phyloP scores from a whole-genome alignment of 2,329 filamentous ascomycete genomes.

The Cladosporium velox region DNA sequence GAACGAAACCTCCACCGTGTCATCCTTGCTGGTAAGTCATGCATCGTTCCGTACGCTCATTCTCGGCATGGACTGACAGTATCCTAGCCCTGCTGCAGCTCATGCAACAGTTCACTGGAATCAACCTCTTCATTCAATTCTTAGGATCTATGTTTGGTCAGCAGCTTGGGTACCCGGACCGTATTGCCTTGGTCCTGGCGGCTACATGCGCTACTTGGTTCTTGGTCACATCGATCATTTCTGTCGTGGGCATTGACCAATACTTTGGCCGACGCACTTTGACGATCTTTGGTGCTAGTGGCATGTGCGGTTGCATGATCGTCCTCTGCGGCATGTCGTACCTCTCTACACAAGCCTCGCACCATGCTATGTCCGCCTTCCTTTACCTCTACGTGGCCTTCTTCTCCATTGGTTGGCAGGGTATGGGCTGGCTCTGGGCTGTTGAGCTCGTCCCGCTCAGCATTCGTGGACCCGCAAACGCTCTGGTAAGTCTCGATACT shows the following conservation, averaged over 20 bases:
- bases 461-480: slow-evolving; percentile 33
- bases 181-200: slow-evolving; percentile 28
- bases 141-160: slow-evolving; percentile 25
- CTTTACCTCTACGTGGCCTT: slow-evolving; percentile 35
- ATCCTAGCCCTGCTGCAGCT: slow-evolving; percentile 12
- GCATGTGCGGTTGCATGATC: slow-evolving; percentile 32
- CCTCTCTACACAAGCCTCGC: slow-evolving; percentile 9
- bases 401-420: slow-evolving; percentile 33
- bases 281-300: slow-evolving; percentile 64
- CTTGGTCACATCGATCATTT: slow-evolving; percentile 32
- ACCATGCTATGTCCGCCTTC: slow-evolving; percentile 32
- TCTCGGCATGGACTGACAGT: neutral
- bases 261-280: slow-evolving; percentile 58
- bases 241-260: slow-evolving; percentile 48
- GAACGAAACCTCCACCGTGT: slow-evolving; percentile 18
- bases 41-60: neutral
- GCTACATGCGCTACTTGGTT: slow-evolving; percentile 31
- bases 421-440: slow-evolving; percentile 27
- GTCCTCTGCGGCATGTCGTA: slow-evolving; percentile 27
- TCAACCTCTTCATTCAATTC: slow-evolving; percentile 22
- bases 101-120: slow-evolving; percentile 21
- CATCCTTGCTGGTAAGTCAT: slow-evolving; percentile 14
- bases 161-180: slow-evolving; percentile 25
- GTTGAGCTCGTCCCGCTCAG: slow-evolving; percentile 39
- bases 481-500: neutral